phyloP scores from a whole-genome alignment of 2,329 filamentous ascomycete genomes.

The Aspergillus costaricaensis region DNA sequence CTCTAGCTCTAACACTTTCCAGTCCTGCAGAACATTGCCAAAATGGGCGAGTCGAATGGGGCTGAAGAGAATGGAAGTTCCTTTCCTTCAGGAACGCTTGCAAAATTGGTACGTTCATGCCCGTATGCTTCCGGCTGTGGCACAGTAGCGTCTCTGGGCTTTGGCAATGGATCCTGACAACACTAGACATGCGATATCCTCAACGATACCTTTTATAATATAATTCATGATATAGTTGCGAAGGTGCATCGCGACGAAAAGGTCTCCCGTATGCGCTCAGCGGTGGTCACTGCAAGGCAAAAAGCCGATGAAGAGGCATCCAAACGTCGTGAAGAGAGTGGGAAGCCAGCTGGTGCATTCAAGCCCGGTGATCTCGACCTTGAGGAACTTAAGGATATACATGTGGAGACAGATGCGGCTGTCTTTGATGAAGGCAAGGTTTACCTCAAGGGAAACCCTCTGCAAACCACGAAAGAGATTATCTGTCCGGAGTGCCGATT shows the following conservation, averaged over 20 bases:
- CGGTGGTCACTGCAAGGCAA: constrained; percentile 47
- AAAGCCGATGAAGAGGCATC: constrained; percentile 45
- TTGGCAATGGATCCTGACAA: constrained; percentile 16
- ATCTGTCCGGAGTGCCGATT: constrained; percentile 63
- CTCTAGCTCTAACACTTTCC: constrained; percentile 4
- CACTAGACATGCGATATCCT: constrained; percentile 51
- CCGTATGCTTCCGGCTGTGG: neutral
- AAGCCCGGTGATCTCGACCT: constrained; percentile 39
- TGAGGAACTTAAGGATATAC: constrained; percentile 38
- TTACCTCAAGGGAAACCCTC: constrained; percentile 58
- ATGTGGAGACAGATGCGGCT: constrained; percentile 54
- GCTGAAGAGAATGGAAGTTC: constrained; percentile 27
- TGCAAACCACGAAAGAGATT: constrained; percentile 61
- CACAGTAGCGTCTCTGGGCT: neutral
- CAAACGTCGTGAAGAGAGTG: constrained; percentile 33
- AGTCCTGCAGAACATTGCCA: constrained; percentile 10
- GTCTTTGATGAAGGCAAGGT: constrained; percentile 56
- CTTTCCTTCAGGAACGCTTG: constrained; percentile 41
- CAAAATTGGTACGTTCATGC: constrained; percentile 41
- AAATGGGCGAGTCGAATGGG: constrained; percentile 36
- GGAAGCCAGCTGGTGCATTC: constrained; percentile 35
- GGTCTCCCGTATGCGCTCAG: constrained; percentile 58
- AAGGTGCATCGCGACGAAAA: constrained; percentile 63
- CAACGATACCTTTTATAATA: constrained; percentile 60
- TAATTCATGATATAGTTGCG: constrained; percentile 61